Conservation (phyloP, 2,329 filamentous ascomycete species). For the Amauroascus verrucosus region DNA sequence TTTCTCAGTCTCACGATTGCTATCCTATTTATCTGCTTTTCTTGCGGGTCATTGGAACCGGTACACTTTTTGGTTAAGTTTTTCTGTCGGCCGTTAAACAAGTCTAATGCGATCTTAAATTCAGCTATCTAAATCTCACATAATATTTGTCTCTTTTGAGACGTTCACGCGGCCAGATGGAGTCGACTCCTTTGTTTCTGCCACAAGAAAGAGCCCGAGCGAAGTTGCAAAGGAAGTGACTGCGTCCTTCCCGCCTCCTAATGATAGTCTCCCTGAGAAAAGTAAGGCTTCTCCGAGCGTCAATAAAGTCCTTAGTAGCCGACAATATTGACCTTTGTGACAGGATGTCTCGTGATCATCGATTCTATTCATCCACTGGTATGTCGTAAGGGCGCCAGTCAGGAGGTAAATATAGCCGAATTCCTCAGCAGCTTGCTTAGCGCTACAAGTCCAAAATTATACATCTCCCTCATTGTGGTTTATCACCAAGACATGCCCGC, state of each 20-base stretch:
- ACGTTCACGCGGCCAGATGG: constrained; percentile 55
- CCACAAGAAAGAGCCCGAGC: constrained; percentile 48
- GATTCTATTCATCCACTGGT: constrained; percentile 65
- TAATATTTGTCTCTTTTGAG: constrained; percentile 69
- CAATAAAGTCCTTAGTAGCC: background rate
- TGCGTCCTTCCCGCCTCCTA: constrained; percentile 24
- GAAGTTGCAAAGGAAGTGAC: constrained; percentile 52
- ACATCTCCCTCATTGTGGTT: constrained; percentile 61
- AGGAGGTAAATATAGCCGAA: constrained; percentile 49
- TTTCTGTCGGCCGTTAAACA: background rate
- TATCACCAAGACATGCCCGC: constrained; percentile 75
- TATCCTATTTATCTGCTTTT: background rate
- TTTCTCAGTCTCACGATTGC: background rate
- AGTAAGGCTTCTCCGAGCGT: constrained; percentile 4
- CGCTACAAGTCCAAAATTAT: constrained; percentile 35
- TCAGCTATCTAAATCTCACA: constrained; percentile 50
- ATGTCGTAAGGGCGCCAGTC: constrained; percentile 27
- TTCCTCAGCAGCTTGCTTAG: constrained; percentile 62
- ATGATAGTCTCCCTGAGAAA: background rate
- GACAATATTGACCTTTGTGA: constrained; percentile 5
- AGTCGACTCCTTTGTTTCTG: constrained; percentile 58
- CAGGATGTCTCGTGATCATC: constrained; percentile 65
- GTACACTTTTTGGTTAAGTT: background rate
- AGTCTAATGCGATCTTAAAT: constrained; percentile 2
- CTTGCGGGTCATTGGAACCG: background rate